A percentile compares a stretch with the other conserved stretches of the same genome.
These are phyloP conservation scores for Yamadazyma sp. DNA, from an alignment of 805 yeast species.

Conservation along the genomic window DNA sequence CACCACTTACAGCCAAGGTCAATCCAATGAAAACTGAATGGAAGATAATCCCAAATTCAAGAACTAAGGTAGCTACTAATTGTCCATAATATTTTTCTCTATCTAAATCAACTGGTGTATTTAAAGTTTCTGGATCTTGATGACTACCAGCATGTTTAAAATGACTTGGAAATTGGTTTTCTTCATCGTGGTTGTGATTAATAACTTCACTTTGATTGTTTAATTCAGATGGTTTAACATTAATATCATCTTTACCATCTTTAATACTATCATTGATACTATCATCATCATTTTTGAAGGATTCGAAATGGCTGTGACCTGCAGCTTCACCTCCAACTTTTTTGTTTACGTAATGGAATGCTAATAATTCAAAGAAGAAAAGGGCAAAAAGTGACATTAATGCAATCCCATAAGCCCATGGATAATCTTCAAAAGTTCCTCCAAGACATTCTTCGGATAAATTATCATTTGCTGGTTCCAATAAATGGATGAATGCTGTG, in stretches of 20 bases:
- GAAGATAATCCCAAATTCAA: slow-evolving; percentile 79
- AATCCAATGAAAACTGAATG: slow-evolving; percentile 83
- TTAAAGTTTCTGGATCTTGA: slow-evolving; percentile 42
- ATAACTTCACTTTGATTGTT: slow-evolving; percentile 6
- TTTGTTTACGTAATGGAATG: slow-evolving; percentile 44
- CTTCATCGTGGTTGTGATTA: no score
- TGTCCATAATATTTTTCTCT: slow-evolving; percentile 55
- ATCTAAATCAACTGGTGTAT: slow-evolving; percentile 32
- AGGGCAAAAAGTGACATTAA: slow-evolving; percentile 49
- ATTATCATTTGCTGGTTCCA: slow-evolving; percentile 65
- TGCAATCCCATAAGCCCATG: slow-evolving; percentile 53
- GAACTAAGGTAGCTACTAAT: slow-evolving; percentile 43
- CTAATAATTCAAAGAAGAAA: slow-evolving; percentile 50
- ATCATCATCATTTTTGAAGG: slow-evolving; percentile 37
- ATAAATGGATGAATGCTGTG: slow-evolving; percentile 73
- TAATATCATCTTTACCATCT: slow-evolving; percentile 16
- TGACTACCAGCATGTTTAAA: slow-evolving; percentile 42
- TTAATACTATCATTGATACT: slow-evolving; percentile 21
- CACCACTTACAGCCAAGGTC: slow-evolving; percentile 74
- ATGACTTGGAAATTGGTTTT: slow-evolving; percentile 38
- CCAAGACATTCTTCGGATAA: slow-evolving; percentile 60
- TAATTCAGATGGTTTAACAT: slow-evolving; percentile 6
- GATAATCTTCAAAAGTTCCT: slow-evolving; percentile 51
- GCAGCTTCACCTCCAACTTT: slow-evolving; percentile 23
- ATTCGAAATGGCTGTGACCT: slow-evolving; percentile 51